A percentile compares a stretch with the other conserved stretches of the same genome.
These are phyloP conservation scores for Porpolomopsis calyptriformis DNA, from an alignment of 768 basidiomycete species.

Conservation along the genomic window DNA sequence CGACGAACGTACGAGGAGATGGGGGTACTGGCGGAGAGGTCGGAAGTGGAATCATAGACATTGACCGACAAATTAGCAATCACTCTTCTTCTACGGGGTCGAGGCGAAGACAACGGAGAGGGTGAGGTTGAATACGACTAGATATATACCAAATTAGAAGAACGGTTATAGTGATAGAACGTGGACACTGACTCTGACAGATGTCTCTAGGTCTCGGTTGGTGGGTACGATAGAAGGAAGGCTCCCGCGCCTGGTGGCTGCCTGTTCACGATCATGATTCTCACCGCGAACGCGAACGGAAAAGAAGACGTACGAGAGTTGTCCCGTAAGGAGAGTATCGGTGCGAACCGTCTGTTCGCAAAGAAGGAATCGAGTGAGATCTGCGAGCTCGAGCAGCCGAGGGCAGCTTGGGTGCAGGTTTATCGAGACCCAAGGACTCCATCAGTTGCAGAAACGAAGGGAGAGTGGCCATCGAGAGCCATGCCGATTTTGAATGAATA, in stretches of 20 bases:
- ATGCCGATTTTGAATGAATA: conserved; percentile 14
- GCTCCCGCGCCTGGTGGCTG: conserved; percentile 36
- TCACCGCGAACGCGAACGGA: conserved; percentile 1
- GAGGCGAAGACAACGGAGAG: conserved; percentile 30
- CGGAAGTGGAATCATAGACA: conserved; percentile 38
- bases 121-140: conserved; percentile 32
- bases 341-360: conserved; percentile 26
- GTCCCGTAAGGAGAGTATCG: conserved; percentile 26
- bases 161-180: conserved; percentile 5
- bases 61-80: conserved; percentile 26
- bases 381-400: conserved; percentile 32
- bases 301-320: conserved; percentile 23
- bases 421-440: conserved; percentile 69
- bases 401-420: conserved; percentile 33
- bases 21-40: conserved; percentile 56
- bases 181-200: conserved; percentile 23
- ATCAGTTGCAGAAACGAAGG: conserved; percentile 86
- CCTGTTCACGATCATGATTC: conserved; percentile 18
- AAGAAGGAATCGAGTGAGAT: conserved; percentile 35
- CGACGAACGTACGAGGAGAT: conserved; percentile 75
- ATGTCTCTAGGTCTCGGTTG: conserved; percentile 28
- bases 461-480: conserved; percentile 50
- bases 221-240: conserved; percentile 34
- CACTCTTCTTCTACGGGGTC: conserved; percentile 31
- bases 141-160: conserved; percentile 4